These are phyloP conservation scores for Candida awuae DNA, from an alignment of 805 yeast species.

Conservation along the genomic window DNA sequence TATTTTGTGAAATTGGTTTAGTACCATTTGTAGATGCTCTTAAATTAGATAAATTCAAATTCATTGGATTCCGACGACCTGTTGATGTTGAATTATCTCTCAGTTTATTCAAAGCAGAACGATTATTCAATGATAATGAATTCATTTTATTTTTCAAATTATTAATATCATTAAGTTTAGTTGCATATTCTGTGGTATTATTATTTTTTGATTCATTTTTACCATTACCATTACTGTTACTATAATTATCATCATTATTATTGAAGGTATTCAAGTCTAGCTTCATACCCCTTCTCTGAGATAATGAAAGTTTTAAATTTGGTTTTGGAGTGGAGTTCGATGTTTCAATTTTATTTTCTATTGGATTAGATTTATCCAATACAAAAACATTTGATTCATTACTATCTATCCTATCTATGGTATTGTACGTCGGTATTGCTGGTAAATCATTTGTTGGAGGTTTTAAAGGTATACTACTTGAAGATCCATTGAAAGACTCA, in stretches of 20 bases:
- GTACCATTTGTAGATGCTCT: slow-evolving; percentile 10
- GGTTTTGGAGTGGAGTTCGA: neutral
- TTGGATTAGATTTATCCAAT: too few species aligned
- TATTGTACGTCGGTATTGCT: neutral
- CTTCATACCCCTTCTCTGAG: slow-evolving; percentile 50
- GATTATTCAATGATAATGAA: slow-evolving; percentile 1
- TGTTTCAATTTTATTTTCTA: neutral
- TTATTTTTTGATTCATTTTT: neutral
- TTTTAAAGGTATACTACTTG: too few species aligned
- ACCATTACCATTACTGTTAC: neutral
- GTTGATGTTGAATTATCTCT: slow-evolving; percentile 22
- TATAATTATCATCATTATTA: neutral
- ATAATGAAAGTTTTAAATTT: slow-evolving; percentile 36
- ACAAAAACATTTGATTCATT: neutral
- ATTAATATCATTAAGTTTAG: neutral
- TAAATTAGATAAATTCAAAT: slow-evolving; percentile 5
- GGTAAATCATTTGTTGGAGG: neutral
- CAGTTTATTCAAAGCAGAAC: slow-evolving; percentile 13
- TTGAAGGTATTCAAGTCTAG: slow-evolving; percentile 29
- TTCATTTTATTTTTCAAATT: slow-evolving; percentile 1
- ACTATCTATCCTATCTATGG: neutral
- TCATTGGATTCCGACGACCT: slow-evolving; percentile 10
- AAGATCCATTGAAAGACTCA: too few species aligned
- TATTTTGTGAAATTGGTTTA: neutral
- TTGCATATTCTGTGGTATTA: neutral